Evolutionary conservation across 2,329 filamentous ascomycete species (phyloP).

Genomic region (Ophiostoma sp.): DNA sequence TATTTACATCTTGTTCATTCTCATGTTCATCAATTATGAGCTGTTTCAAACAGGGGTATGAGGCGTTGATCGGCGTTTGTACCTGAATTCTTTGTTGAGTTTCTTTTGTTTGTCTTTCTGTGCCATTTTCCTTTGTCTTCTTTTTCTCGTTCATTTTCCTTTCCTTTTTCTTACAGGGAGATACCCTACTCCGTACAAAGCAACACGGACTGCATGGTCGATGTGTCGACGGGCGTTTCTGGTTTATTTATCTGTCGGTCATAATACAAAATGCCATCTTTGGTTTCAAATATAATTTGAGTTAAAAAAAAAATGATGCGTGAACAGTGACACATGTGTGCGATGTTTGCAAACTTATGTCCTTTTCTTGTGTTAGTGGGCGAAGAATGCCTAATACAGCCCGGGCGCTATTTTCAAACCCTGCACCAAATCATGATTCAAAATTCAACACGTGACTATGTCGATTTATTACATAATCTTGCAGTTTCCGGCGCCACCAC

Average conservation of each 20-base stretch:
- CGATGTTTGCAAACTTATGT: not conserved
- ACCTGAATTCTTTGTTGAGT: not conserved
- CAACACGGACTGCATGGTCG: constrained; percentile 15
- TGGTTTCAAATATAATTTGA: not conserved
- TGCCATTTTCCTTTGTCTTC: not conserved
- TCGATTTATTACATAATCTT: not conserved
- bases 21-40: not conserved
- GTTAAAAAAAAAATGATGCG: not conserved
- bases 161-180: constrained; percentile 7
- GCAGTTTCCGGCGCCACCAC: not conserved
- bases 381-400: not conserved
- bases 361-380: not conserved
- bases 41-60: not conserved
- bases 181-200: constrained; percentile 18
- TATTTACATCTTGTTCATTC: not conserved
- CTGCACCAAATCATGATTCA: not conserved
- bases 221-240: constrained; percentile 15
- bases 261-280: not conserved
- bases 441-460: not conserved
- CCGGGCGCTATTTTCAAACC: not conserved
- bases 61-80: constrained; percentile 17
- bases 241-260: not conserved
- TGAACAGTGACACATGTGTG: not conserved
- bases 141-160: not conserved
- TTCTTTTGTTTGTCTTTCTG: not conserved